Conservation (phyloP, 1,139 yeast genomes). For the Pichia sp. region DNA sequence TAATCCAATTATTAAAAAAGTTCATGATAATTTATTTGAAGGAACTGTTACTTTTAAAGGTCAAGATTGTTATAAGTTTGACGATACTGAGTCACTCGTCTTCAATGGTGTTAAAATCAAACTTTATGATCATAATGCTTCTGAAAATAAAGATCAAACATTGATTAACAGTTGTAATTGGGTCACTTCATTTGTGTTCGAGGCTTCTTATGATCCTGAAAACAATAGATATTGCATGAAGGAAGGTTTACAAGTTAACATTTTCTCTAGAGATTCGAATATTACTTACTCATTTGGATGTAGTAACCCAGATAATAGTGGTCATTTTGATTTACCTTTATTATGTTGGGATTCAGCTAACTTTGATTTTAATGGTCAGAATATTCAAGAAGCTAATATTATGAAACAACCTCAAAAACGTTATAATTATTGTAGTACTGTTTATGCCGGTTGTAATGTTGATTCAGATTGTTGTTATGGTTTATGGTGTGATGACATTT, state of each 20-base stretch:
- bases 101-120: constrained; percentile 26
- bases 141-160: constrained; percentile 12
- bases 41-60: constrained; percentile 27
- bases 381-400: neutral
- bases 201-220: constrained; percentile 14
- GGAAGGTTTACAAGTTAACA: constrained; percentile 27
- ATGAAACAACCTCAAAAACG: neutral
- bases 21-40: constrained; percentile 22
- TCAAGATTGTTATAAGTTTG: constrained; percentile 17
- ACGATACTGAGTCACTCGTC: constrained; percentile 26
- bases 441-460: neutral
- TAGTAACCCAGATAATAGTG: constrained; percentile 17
- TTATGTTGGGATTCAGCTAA: constrained; percentile 27
- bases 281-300: constrained; percentile 27
- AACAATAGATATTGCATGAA: constrained; percentile 21
- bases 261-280: constrained; percentile 23
- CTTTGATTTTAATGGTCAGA: neutral
- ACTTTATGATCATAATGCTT: constrained; percentile 25
- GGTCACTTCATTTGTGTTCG: constrained; percentile 23
- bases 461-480: constrained; percentile 4
- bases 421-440: no score
- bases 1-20: constrained; percentile 16
- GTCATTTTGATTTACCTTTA: constrained; percentile 24
- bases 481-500: neutral
- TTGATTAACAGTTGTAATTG: constrained; percentile 24